Percentiles rank a stretch among this genome's conserved stretches.
phyloP scores from a whole-genome alignment of 2,329 filamentous ascomycete genomes.

The Mycosphaerelloides madeirae region DNA sequence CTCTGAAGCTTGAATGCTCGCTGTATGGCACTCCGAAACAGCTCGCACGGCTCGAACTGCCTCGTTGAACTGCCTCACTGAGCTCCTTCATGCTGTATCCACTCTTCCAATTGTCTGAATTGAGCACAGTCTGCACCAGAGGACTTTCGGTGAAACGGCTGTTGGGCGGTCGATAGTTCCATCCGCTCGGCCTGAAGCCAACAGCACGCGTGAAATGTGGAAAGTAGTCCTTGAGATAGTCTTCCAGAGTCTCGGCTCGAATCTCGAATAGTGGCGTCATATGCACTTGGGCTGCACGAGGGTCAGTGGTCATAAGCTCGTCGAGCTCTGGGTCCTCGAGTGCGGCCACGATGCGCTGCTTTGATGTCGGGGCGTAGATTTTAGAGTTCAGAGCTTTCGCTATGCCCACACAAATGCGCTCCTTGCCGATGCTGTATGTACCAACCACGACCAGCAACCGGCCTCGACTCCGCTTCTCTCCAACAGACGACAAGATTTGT shows the following conservation, averaged over 20 bases:
- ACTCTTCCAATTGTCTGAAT: conserved; percentile 68
- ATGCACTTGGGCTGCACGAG: conserved; percentile 84
- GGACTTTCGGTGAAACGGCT: conserved; percentile 60
- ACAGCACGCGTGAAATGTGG: conserved; percentile 81
- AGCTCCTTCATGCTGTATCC: conserved; percentile 69
- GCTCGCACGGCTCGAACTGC: conserved; percentile 73
- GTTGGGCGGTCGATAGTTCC: conserved; percentile 78
- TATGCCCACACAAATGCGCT: conserved; percentile 89
- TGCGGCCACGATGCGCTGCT: conserved; percentile 77
- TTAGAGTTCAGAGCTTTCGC: conserved; percentile 79
- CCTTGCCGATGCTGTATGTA: conserved; percentile 97
- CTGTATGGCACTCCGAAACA: conserved; percentile 95
- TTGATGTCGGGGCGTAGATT: conserved; percentile 79
- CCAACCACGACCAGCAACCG: conserved; percentile 87
- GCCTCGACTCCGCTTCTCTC: conserved; percentile 45
- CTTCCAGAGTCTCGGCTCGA: conserved; percentile 80
- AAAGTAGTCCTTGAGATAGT: conserved; percentile 77
- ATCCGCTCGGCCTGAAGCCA: conserved; percentile 87
- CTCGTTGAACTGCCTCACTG: conserved; percentile 70
- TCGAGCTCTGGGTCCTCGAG: conserved; percentile 81
- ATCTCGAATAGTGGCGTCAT: conserved; percentile 98
- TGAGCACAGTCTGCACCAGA: conserved; percentile 59
- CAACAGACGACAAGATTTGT: conserved; percentile 26
- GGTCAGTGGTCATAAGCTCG: conserved; percentile 71
- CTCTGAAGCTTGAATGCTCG: conserved; percentile 91